Percentiles rank a stretch among this genome's conserved stretches.
These are phyloP conservation scores for Emmonsia crescens DNA, from an alignment of 2,329 filamentous ascomycete genomes.

Conservation along the genomic window DNA sequence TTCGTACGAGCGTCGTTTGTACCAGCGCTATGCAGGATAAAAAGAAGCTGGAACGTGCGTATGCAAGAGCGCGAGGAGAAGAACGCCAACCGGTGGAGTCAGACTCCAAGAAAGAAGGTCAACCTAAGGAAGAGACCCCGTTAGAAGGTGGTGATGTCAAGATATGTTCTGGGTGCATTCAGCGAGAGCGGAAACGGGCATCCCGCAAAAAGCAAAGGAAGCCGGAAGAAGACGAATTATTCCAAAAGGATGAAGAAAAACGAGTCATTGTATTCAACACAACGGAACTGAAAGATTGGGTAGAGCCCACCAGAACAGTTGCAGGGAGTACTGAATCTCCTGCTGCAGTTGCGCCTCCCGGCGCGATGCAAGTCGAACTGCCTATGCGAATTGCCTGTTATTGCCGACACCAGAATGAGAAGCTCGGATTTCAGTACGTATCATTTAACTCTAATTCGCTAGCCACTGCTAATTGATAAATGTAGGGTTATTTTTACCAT, in stretches of 20 bases:
- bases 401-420: slow-evolving; percentile 89
- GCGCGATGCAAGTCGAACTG: slow-evolving; percentile 66
- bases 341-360: slow-evolving; percentile 33
- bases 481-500: slow-evolving; percentile 78
- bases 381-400: slow-evolving; percentile 97
- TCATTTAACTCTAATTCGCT: neutral
- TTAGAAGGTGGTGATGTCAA: slow-evolving; percentile 86
- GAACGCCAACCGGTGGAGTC: slow-evolving; percentile 27
- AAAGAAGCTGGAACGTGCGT: slow-evolving; percentile 54
- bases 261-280: slow-evolving; percentile 88
- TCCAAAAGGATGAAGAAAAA: slow-evolving; percentile 67
- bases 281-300: slow-evolving; percentile 75
- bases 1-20: slow-evolving; percentile 75
- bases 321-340: slow-evolving; percentile 34
- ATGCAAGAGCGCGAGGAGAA: slow-evolving; percentile 45
- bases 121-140: slow-evolving; percentile 59
- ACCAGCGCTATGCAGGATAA: slow-evolving; percentile 79
- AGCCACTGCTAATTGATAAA: slow-evolving; percentile 12
- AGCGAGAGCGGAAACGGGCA: slow-evolving; percentile 79
- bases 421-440: slow-evolving; percentile 63
- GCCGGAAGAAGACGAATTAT: slow-evolving; percentile 80
- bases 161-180: slow-evolving; percentile 87
- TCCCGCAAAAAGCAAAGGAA: slow-evolving; percentile 90
- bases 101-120: slow-evolving; percentile 37
- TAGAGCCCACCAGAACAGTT: slow-evolving; percentile 47